A percentile compares a stretch with the other conserved stretches of the same genome.
These are phyloP conservation scores for Tarenaya hassleriana DNA, from an alignment of 345 rosid genomes.

Conservation along the genomic window DNA sequence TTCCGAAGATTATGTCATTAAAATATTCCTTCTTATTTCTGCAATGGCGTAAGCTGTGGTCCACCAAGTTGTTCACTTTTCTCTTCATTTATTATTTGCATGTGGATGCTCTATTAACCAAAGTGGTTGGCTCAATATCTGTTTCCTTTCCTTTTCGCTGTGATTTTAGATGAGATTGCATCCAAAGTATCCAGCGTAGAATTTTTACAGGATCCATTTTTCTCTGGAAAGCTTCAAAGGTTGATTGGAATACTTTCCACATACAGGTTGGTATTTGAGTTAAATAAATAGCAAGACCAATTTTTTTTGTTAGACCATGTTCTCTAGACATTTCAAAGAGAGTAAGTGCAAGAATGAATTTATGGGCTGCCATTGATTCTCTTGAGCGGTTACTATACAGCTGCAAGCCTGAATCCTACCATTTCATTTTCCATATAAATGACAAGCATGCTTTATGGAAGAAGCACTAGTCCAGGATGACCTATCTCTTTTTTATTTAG, in stretches of 20 bases:
- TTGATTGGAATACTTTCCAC: constrained; percentile 67
- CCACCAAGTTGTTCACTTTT: constrained; percentile 13
- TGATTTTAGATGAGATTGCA: constrained; percentile 44
- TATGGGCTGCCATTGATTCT: constrained; percentile 15
- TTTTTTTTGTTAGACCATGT: constrained; percentile 4
- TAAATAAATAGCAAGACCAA: constrained; percentile 21
- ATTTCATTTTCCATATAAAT: too few species aligned
- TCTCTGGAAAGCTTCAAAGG: constrained; percentile 65
- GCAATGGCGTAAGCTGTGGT: too few species aligned
- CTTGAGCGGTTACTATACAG: constrained; percentile 9
- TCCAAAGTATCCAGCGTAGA: constrained; percentile 41
- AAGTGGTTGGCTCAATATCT: constrained; percentile 18
- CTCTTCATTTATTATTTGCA: constrained; percentile 18
- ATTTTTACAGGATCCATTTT: constrained; percentile 68
- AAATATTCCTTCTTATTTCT: constrained; percentile 1
- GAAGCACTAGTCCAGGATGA: too few species aligned
- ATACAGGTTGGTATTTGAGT: constrained; percentile 62
- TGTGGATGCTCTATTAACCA: constrained; percentile 12
- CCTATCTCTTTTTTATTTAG: constrained; percentile 10
- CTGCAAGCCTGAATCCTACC: too few species aligned
- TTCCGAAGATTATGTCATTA: constrained; percentile 3
- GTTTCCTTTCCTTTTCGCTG: too few species aligned
- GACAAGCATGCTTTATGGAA: too few species aligned
- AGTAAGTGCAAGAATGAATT: constrained; percentile 14
- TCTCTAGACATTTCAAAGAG: constrained; percentile 8